phyloP scores from a whole-genome alignment of 805 yeast species.

The Yueomyces sp. region DNA sequence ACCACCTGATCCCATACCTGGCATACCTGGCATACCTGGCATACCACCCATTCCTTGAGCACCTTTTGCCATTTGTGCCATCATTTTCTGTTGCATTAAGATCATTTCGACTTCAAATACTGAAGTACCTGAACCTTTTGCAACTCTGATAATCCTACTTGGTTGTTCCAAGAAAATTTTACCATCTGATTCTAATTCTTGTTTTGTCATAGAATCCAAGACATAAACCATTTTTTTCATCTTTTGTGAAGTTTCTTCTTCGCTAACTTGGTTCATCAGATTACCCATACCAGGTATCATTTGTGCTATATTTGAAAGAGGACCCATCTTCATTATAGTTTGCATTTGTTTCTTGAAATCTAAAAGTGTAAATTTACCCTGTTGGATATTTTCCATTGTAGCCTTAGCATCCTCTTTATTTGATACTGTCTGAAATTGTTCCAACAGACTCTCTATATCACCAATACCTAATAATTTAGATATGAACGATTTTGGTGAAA shows the following conservation, averaged over 20 bases:
- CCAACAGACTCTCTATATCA: conserved; percentile 86
- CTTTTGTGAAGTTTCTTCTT: conserved; percentile 76
- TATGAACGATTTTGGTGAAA: conserved; percentile 78
- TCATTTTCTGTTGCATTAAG: conserved; percentile 80
- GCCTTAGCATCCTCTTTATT: conserved; percentile 81
- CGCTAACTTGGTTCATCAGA: conserved; percentile 77
- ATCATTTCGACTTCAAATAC: conserved; percentile 90
- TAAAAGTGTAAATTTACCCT: conserved; percentile 84
- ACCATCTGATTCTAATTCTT: conserved; percentile 87
- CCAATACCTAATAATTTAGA: conserved; percentile 93
- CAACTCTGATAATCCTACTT: conserved; percentile 74
- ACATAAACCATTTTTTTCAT: conserved; percentile 82
- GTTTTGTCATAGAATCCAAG: conserved; percentile 90
- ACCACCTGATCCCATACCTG: conserved; percentile 44
- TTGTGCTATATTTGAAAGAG: conserved; percentile 80
- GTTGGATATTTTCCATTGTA: conserved; percentile 81
- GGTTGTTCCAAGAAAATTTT: conserved; percentile 68
- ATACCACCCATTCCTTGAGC: conserved; percentile 28
- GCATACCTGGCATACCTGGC: conserved; percentile 3
- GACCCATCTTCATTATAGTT: conserved; percentile 94
- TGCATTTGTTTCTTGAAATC: conserved; percentile 93
- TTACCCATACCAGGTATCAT: conserved; percentile 92
- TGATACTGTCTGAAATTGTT: conserved; percentile 64
- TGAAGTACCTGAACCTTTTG: conserved; percentile 87
- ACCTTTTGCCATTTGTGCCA: conserved; percentile 78